A percentile compares a stretch with the other conserved stretches of the same genome.
phyloP scores from a whole-genome alignment of 2,329 filamentous ascomycete genomes.

The Epicoccum nigrum region DNA sequence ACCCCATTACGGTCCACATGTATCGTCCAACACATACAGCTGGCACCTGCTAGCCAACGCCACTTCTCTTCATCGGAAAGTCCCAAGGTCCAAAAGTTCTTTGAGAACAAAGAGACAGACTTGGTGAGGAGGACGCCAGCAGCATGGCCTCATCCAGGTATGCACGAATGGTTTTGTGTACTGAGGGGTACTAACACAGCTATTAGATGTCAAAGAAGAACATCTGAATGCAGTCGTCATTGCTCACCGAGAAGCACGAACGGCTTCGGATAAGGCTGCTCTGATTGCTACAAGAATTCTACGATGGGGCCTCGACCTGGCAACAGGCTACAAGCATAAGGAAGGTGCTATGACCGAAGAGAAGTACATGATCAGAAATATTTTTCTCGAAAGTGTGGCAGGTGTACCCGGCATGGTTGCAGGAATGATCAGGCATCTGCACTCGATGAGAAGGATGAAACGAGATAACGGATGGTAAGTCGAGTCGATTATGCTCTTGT shows the following conservation, averaged over 20 bases:
- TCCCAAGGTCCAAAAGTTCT: constrained; percentile 53
- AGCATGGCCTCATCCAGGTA: constrained; percentile 57
- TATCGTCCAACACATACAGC: constrained; percentile 37
- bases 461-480: constrained; percentile 84
- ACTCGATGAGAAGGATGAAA: constrained; percentile 82
- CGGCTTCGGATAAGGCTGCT: constrained; percentile 77
- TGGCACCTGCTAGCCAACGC: constrained; percentile 32
- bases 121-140: constrained; percentile 54
- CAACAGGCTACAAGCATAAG: constrained; percentile 79
- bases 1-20: constrained; percentile 42
- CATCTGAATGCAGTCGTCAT: constrained; percentile 78
- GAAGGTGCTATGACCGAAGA: constrained; percentile 76
- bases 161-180: constrained; percentile 1
- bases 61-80: constrained; percentile 50
- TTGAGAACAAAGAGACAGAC: constrained; percentile 53
- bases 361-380: constrained; percentile 88
- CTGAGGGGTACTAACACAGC: constrained; percentile 14
- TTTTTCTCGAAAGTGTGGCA: constrained; percentile 94
- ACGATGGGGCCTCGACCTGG: constrained; percentile 80
- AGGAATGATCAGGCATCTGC: constrained; percentile 89
- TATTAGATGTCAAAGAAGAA: constrained; percentile 69
- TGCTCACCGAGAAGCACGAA: constrained; percentile 76
- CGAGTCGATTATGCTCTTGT: not conserved
- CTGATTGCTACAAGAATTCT: constrained; percentile 77
- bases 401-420: constrained; percentile 97